These are phyloP conservation scores for Leucocoprinus birnbaumii DNA, from an alignment of 768 basidiomycete genomes.

Conservation along the genomic window DNA sequence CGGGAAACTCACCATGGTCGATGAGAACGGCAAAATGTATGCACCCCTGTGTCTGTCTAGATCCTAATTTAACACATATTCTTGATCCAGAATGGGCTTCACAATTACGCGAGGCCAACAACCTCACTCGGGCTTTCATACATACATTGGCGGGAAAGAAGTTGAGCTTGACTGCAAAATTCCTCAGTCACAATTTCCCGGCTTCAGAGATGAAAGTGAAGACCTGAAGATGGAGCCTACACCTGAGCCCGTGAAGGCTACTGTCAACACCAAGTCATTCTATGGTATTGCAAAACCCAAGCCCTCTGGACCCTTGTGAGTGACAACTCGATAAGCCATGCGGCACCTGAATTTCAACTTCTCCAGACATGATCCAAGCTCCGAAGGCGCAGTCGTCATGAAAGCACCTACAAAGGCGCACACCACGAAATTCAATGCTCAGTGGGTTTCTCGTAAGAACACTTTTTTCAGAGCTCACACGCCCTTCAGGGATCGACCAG, in stretches of 20 bases:
- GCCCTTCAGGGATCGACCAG: constrained; percentile 47
- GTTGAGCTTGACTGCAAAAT: constrained; percentile 58
- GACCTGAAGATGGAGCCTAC: neutral
- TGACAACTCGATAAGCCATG: neutral
- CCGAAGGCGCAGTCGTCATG: constrained; percentile 83
- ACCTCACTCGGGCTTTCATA: constrained; percentile 42
- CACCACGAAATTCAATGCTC: constrained; percentile 64
- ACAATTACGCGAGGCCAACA: constrained; percentile 56
- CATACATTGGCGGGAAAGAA: constrained; percentile 56
- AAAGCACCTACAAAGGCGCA: constrained; percentile 69
- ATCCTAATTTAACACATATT: neutral
- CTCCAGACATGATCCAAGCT: constrained; percentile 72
- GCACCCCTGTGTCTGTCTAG: constrained; percentile 13
- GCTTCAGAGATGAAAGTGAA: constrained; percentile 19
- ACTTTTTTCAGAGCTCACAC: neutral
- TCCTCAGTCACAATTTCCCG: constrained; percentile 48
- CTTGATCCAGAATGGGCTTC: constrained; percentile 49
- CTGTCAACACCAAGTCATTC: constrained; percentile 42
- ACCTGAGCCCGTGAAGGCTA: constrained; percentile 17
- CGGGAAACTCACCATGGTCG: constrained; percentile 56
- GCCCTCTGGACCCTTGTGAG: constrained; percentile 44
- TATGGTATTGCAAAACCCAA: constrained; percentile 45
- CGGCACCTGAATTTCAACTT: neutral
- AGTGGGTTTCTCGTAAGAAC: constrained; percentile 35
- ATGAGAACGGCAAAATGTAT: constrained; percentile 72